A percentile compares a stretch with the other conserved stretches of the same genome.
Evolutionary conservation across 2,329 filamentous ascomycete genomes (phyloP).

Genomic region (Phoma sp.): DNA sequence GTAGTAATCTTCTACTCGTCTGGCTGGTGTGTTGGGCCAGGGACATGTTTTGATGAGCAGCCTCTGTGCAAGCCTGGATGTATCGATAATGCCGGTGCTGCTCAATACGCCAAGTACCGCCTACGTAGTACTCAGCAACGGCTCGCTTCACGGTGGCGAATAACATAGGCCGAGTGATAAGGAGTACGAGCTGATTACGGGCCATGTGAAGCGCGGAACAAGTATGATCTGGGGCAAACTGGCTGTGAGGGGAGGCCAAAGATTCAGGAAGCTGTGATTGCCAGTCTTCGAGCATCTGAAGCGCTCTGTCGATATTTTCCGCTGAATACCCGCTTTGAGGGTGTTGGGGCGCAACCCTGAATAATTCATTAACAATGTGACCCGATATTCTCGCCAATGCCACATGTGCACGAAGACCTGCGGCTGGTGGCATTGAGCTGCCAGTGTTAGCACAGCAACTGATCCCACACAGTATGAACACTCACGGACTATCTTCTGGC

Average conservation of each 20-base stretch:
- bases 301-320: slow-evolving; percentile 24
- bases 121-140: too few species aligned
- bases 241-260: too few species aligned
- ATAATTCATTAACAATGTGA: slow-evolving; percentile 37
- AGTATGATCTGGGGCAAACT: too few species aligned
- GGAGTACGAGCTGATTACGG: slow-evolving; percentile 34
- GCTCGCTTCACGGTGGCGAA: slow-evolving; percentile 33
- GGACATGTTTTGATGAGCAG: slow-evolving; percentile 30
- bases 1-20: slow-evolving; percentile 25
- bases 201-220: slow-evolving; percentile 34
- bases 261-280: slow-evolving; percentile 28
- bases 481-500: slow-evolving; percentile 32
- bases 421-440: slow-evolving; percentile 32
- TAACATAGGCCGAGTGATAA: slow-evolving; percentile 35
- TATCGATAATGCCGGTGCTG: slow-evolving; percentile 20
- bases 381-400: slow-evolving; percentile 33
- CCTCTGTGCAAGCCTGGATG: slow-evolving; percentile 26
- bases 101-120: too few species aligned
- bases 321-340: slow-evolving; percentile 10
- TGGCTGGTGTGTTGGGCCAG: slow-evolving; percentile 23
- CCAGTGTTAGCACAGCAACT: slow-evolving; percentile 9
- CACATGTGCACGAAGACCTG: slow-evolving; percentile 33
- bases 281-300: slow-evolving; percentile 33
- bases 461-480: too few species aligned
- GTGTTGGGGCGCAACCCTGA: slow-evolving; percentile 30